Conservation (phyloP, 495 filamentous ascomycete genomes). For the Penicillium silybi region DNA sequence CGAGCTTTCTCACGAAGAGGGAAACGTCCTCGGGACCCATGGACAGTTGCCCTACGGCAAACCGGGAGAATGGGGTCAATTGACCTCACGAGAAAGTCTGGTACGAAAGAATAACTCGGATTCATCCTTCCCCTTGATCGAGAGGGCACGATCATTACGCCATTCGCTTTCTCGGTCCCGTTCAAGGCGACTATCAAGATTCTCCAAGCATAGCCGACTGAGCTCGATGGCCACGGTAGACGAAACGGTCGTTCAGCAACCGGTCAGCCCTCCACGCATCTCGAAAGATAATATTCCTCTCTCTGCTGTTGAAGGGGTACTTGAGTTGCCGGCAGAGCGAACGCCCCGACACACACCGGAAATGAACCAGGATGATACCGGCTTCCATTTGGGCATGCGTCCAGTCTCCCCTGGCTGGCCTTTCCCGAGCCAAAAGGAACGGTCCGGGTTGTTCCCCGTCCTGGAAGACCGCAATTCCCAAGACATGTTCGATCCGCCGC, state of each 20-base stretch:
- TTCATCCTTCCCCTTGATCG: constrained; percentile 19
- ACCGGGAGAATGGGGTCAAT: constrained; percentile 39
- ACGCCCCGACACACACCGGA: constrained; percentile 44
- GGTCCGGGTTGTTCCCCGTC: constrained; percentile 25
- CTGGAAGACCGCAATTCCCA: constrained; percentile 17
- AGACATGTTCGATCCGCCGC: constrained; percentile 10
- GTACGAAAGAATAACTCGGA: constrained; percentile 23
- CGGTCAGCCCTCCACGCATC: constrained; percentile 9
- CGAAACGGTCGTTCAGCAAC: constrained; percentile 14
- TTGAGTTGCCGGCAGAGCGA: constrained; percentile 40
- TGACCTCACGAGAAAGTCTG: constrained; percentile 40
- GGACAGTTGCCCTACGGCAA: constrained; percentile 38
- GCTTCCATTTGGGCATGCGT: constrained; percentile 27
- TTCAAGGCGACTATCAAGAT: constrained; percentile 25
- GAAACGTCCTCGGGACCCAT: constrained; percentile 31
- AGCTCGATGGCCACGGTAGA: constrained; percentile 31
- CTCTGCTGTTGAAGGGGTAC: constrained; percentile 38
- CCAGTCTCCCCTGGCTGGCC: constrained; percentile 36
- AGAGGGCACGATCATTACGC: constrained; percentile 29
- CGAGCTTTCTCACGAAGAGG: constrained; percentile 33
- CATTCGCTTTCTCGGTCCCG: constrained; percentile 31
- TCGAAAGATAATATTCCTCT: constrained; percentile 32
- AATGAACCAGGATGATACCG: constrained; percentile 21
- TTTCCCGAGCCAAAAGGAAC: constrained; percentile 19
- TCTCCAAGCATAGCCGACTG: constrained; percentile 20